Conservation (phyloP, 441 rosid species). For the Hura crepitans region DNA sequence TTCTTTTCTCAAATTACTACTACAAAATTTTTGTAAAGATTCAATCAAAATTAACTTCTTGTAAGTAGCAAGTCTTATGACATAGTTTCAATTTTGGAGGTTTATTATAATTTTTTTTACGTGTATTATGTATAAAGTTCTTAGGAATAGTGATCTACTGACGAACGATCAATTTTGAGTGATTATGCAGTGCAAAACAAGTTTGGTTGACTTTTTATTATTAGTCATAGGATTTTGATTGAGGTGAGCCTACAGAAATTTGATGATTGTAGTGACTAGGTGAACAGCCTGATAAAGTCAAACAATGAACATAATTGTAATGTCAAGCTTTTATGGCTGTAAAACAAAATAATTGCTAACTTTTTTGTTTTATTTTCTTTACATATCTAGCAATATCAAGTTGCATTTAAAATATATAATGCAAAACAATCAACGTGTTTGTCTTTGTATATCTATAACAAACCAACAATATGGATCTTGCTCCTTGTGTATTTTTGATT, state of each 20-base stretch:
- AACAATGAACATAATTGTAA: neutral
- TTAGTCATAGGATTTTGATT: neutral
- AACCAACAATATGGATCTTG: neutral
- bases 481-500: neutral
- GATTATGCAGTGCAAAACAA: neutral
- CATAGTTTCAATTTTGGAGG: neutral
- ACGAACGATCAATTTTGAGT: neutral
- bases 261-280: neutral
- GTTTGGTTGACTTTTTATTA: neutral
- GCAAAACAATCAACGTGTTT: neutral
- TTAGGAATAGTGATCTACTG: neutral
- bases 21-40: neutral
- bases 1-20: neutral
- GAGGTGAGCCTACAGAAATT: neutral
- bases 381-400: neutral
- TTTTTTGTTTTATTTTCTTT: neutral
- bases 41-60: neutral
- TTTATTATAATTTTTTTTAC: neutral
- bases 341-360: too few species aligned
- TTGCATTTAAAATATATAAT: neutral
- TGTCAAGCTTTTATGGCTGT: neutral
- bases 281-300: neutral
- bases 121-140: neutral
- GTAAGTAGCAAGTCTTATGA: neutral
- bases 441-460: neutral